Conservation (phyloP, 805 yeast species). For the Blastobotrys attinorum region DNA sequence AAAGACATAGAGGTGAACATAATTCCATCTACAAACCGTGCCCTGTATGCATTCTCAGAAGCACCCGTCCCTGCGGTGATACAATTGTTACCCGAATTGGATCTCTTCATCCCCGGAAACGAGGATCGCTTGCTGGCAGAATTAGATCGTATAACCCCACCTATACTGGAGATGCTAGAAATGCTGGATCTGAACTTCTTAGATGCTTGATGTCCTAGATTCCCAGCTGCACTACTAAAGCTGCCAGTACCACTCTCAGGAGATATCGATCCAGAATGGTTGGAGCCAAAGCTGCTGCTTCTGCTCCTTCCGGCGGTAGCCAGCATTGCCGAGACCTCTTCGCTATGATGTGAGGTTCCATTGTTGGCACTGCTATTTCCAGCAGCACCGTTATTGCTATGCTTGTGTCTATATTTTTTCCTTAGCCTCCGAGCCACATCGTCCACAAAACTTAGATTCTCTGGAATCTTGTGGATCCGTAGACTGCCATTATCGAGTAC, state of each 20-base stretch:
- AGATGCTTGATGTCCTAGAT: neutral
- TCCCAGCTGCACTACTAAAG: too few species aligned
- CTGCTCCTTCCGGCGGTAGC: neutral
- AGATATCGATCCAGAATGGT: neutral
- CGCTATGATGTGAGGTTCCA: too few species aligned
- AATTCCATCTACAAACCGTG: constrained; percentile 12
- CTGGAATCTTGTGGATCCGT: neutral
- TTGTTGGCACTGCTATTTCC: too few species aligned
- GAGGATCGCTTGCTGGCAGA: too few species aligned
- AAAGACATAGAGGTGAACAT: constrained; percentile 10
- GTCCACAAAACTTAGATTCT: neutral
- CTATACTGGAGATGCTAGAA: neutral
- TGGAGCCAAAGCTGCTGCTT: neutral
- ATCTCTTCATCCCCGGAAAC: too few species aligned
- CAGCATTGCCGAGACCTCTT: neutral
- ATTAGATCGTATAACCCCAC: neutral
- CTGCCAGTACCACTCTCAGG: neutral
- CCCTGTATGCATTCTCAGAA: constrained; percentile 2
- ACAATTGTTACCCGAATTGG: too few species aligned
- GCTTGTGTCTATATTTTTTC: neutral
- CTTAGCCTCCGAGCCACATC: neutral
- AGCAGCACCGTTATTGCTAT: too few species aligned
- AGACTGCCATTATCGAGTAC: neutral
- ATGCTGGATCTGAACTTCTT: neutral
- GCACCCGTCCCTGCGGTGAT: neutral